A percentile compares a stretch with the other conserved stretches of the same genome.
Evolutionary conservation across 345 rosid species (phyloP).

Genomic region (Abelmoschus esculentus): DNA sequence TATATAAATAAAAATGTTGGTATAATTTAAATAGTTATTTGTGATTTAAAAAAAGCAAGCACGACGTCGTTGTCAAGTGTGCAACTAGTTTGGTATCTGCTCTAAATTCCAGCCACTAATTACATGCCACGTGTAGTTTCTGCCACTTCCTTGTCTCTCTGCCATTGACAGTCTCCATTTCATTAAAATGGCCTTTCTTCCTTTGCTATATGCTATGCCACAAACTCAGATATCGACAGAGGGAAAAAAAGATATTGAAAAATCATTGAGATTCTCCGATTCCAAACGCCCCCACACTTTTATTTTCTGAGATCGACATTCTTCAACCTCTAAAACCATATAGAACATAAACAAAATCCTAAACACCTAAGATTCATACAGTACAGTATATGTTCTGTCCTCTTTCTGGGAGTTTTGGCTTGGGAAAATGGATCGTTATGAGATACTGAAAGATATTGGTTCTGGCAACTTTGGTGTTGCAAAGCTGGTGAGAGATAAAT

Average conservation of each 20-base stretch:
- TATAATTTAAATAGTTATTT: no score
- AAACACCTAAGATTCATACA: not conserved
- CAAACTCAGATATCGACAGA: not conserved
- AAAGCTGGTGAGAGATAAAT: constrained; percentile 58
- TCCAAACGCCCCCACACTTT: not conserved
- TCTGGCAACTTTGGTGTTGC: constrained; percentile 93
- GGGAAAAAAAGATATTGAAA: not conserved
- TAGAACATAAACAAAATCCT: not conserved
- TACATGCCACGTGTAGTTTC: constrained; percentile 20
- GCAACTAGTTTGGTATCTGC: constrained; percentile 16
- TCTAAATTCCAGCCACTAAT: constrained; percentile 13
- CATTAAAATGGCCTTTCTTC: not conserved
- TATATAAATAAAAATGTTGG: no score
- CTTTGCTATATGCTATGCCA: not conserved
- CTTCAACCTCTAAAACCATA: not conserved
- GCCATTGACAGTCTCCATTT: not conserved
- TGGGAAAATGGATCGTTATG: constrained; percentile 67
- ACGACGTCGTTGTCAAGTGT: not conserved
- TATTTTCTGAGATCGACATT: not conserved
- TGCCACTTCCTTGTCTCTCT: not conserved
- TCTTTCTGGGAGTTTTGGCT: not conserved
- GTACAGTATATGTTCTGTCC: not conserved
- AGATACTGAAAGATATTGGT: constrained; percentile 71
- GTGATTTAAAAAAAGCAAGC: not conserved
- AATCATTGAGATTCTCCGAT: constrained; percentile 13